These are phyloP conservation scores for Acanthamoeba triangularis DNA, from an alignment of 208 protist genomes.

Conservation along the genomic window DNA sequence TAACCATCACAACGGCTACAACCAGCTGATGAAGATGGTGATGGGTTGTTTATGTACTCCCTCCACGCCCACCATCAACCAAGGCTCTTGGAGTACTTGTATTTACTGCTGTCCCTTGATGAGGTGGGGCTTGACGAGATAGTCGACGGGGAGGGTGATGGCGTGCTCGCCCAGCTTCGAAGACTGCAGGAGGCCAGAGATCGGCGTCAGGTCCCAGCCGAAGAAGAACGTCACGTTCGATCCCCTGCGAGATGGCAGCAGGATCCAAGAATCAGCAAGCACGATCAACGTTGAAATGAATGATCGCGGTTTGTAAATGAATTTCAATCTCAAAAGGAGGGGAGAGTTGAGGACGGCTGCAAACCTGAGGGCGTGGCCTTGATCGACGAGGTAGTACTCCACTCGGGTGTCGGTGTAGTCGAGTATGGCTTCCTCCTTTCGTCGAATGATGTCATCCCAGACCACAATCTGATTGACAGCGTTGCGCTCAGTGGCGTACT, in stretches of 20 bases:
- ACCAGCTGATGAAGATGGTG: too few species aligned
- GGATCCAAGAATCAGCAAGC: background rate
- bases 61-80: too few species aligned
- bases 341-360: background rate
- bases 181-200: background rate
- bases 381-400: slow-evolving; percentile 52
- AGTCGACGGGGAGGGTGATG: slow-evolving; percentile 21
- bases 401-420: background rate
- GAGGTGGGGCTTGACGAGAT: slow-evolving; percentile 20
- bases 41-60: too few species aligned
- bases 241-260: background rate
- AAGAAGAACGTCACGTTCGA: slow-evolving; percentile 39
- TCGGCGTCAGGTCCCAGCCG: slow-evolving; percentile 55
- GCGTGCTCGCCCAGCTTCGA: slow-evolving; percentile 4
- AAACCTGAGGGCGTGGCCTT: slow-evolving; percentile 28
- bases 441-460: slow-evolving; percentile 35
- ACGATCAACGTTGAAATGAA: too few species aligned
- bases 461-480: slow-evolving; percentile 37
- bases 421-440: background rate
- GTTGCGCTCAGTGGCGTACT: slow-evolving; percentile 20
- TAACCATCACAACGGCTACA: too few species aligned
- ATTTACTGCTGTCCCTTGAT: background rate
- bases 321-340: background rate
- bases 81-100: too few species aligned
- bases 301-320: too few species aligned